phyloP scores from a whole-genome alignment of 225 moss, liverwort and hornwort species.

The Straminergon stramineum region DNA sequence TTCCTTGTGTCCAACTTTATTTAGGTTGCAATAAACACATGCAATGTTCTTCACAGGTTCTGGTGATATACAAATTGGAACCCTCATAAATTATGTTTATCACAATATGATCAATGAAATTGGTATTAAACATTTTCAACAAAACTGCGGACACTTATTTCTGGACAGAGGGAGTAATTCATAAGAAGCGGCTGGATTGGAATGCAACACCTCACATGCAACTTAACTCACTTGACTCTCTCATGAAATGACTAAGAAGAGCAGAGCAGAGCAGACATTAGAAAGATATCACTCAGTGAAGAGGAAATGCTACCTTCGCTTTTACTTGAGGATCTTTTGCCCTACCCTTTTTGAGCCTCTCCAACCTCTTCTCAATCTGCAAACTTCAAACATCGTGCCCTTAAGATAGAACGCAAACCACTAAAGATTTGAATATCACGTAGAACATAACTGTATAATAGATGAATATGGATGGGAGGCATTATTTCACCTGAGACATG shows the following conservation, averaged over 20 bases:
- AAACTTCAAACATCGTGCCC: slow-evolving; percentile 8
- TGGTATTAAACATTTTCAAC: background rate
- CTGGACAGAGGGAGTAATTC: background rate
- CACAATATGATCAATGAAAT: background rate
- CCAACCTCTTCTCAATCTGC: slow-evolving; percentile 97
- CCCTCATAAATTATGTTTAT: background rate
- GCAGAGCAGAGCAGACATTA: background rate
- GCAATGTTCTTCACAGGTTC: background rate
- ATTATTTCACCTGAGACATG: slow-evolving; percentile 57
- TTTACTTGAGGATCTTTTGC: slow-evolving; percentile 88
- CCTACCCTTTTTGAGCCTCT: slow-evolving; percentile 88
- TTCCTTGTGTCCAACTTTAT: background rate
- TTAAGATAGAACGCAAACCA: background rate
- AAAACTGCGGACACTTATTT: background rate
- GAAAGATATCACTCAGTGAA: background rate
- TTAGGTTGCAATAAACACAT: background rate
- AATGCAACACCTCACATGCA: background rate
- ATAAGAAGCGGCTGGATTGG: background rate
- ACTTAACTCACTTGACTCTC: background rate
- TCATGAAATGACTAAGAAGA: background rate
- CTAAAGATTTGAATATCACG: background rate
- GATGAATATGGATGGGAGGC: background rate
- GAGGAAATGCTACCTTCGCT: slow-evolving; percentile 41
- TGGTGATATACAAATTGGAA: background rate
- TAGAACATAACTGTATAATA: background rate